Base-by-base conservation (phyloP, 1,284 basidiomycete species). In the Rhodotorula sp. region DNA sequence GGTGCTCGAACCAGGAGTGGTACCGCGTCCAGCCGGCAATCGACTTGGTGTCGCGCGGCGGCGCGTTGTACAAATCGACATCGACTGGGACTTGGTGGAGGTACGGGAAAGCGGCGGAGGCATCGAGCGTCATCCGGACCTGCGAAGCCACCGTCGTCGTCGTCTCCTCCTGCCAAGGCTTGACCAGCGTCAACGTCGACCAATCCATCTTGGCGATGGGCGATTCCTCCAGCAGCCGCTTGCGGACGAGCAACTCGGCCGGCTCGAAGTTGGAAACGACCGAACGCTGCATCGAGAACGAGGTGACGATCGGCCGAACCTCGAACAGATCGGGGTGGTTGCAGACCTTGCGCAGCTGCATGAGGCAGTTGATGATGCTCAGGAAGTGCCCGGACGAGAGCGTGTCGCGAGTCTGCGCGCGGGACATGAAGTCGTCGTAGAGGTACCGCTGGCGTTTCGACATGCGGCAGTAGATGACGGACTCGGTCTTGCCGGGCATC, bases 381-480 rank as follows among this genome's bases (percentile, higher is more conserved):
- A 87, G 82, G 77, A 85, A 86, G 67, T 94, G 94, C 5, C 95
- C 95, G 7, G 91, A 93, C 23, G 89, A 85, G 61, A 98, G 85
- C 21, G 92, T 92, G 77, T 92, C 89, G 55, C 88, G 87, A 3
- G 95, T 98, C 71, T 93, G 89, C 0, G 92, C 88, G 43, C 95
- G 87, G 8, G 90, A 86, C 94, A 99, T 97, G 83, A 97, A 98
- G 81, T 98, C 95, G 84, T 99, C 95, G 82, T 99, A 99, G 14
- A 99, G 86, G 81, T 93, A 95, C 10, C 95, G 90, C 78, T 99
- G 95, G 2, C 95, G 88, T 80, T 97, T 97, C 48, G 94, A 97
- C 10, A 99, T 84, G 2, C 90, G 89, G 78, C 95, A 97, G 60
- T 93, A 87, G 50, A 97, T 88, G 66, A 97, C 87, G 79, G 98